phyloP scores from a whole-genome alignment of 1,284 basidiomycete genomes.

The Leccinum holopus region DNA sequence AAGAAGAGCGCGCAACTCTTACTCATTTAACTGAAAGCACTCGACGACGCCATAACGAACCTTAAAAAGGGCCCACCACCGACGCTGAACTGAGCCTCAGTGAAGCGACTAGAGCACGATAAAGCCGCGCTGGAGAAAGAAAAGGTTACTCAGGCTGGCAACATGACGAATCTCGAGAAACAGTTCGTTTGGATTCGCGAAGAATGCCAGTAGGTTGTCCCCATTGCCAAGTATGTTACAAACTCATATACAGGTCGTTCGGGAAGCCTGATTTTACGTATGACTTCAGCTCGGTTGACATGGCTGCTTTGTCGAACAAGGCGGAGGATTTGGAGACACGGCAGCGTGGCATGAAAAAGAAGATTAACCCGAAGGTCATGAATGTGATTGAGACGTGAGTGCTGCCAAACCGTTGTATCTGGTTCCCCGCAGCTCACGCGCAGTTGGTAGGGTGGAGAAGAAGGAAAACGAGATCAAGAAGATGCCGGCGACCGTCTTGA shows the following conservation, averaged over 20 bases:
- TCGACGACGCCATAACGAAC: conserved; percentile 78
- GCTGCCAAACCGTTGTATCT: not conserved
- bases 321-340: conserved; percentile 78
- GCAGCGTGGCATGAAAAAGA: conserved; percentile 90
- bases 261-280: conserved; percentile 82
- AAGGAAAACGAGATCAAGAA: conserved; percentile 84
- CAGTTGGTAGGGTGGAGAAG: conserved; percentile 83
- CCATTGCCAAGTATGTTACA: not conserved
- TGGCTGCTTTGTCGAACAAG: conserved; percentile 61
- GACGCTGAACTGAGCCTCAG: conserved; percentile 71
- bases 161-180: conserved; percentile 66
- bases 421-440: conserved; percentile 1
- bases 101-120: conserved; percentile 59
- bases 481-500: conserved; percentile 87
- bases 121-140: conserved; percentile 55
- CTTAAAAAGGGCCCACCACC: conserved; percentile 71
- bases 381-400: conserved; percentile 92
- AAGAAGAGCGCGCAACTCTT: conserved; percentile 83
- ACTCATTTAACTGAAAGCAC: conserved; percentile 79
- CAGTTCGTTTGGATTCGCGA: conserved; percentile 87
- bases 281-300: conserved; percentile 79
- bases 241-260: conserved; percentile 56
- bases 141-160: conserved; percentile 43
- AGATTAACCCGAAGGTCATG: conserved; percentile 94
- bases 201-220: conserved; percentile 65